Conservation (phyloP, 148 eudicot genomes). For the Dianthus caryophyllus region DNA sequence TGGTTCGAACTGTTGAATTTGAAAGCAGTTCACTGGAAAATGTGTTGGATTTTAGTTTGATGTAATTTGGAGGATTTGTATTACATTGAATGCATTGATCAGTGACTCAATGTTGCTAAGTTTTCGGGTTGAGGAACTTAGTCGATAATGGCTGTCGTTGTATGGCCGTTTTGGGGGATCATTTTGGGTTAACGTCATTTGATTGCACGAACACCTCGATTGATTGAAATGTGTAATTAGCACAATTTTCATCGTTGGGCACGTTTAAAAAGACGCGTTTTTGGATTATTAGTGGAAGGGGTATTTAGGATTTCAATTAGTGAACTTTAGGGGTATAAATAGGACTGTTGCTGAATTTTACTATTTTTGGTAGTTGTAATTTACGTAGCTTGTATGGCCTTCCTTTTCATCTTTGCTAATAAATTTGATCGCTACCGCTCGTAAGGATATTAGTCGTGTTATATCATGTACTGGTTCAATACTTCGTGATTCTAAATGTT, state of each 20-base stretch:
- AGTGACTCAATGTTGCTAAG: too few species aligned
- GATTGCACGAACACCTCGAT: not conserved
- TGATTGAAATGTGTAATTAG: too few species aligned
- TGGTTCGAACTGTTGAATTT: not conserved
- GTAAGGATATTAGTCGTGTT: not conserved
- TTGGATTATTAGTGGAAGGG: too few species aligned
- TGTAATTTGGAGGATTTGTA: constrained; percentile 1
- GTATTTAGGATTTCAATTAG: too few species aligned
- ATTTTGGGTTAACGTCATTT: not conserved
- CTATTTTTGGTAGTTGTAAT: too few species aligned
- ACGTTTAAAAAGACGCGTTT: too few species aligned
- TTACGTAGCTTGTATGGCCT: too few species aligned
- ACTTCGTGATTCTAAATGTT: not conserved
- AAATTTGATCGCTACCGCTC: not conserved
- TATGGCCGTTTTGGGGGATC: not conserved
- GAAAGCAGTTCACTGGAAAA: not conserved
- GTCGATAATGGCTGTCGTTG: not conserved
- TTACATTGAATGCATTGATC: not conserved
- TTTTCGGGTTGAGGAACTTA: not conserved
- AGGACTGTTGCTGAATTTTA: too few species aligned
- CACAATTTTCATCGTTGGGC: too few species aligned
- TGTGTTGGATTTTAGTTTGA: not conserved
- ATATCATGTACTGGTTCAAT: not conserved
- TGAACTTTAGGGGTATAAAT: too few species aligned
- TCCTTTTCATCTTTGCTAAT: not conserved